A percentile compares a stretch with the other conserved stretches of the same genome.
These are phyloP conservation scores for Linnemannia hyalina DNA, from an alignment of 192 early-diverging fungal genomes.

Conservation along the genomic window DNA sequence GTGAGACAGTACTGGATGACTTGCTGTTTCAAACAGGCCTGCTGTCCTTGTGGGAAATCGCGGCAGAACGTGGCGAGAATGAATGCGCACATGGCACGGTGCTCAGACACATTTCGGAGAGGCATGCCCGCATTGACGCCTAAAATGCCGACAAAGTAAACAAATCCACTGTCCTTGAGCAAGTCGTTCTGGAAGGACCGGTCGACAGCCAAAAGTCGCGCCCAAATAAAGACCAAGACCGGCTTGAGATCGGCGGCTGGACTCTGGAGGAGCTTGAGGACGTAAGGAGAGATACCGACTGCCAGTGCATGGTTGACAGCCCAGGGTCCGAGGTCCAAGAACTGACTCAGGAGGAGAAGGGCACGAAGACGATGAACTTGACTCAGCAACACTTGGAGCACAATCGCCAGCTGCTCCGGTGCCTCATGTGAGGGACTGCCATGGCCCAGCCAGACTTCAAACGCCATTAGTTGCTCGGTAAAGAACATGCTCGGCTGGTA, in stretches of 20 bases:
- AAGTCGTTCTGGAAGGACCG: slow-evolving; percentile 89
- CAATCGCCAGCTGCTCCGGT: slow-evolving; percentile 95
- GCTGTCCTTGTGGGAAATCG: slow-evolving; percentile 86
- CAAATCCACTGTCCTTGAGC: slow-evolving; percentile 90
- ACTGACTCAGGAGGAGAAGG: slow-evolving; percentile 90
- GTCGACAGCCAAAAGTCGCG: slow-evolving; percentile 95
- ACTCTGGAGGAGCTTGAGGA: slow-evolving; percentile 93
- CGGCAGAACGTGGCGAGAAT: slow-evolving; percentile 94
- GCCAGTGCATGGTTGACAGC: slow-evolving; percentile 93
- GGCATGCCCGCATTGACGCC: slow-evolving; percentile 77
- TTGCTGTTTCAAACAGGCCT: slow-evolving; percentile 81
- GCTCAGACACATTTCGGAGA: slow-evolving; percentile 85
- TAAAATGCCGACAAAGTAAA: slow-evolving; percentile 94
- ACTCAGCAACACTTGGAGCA: slow-evolving; percentile 95
- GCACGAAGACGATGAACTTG: slow-evolving; percentile 95
- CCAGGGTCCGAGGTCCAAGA: slow-evolving; percentile 93
- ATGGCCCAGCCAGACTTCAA: slow-evolving; percentile 94
- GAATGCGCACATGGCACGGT: slow-evolving; percentile 95
- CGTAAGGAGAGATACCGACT: slow-evolving; percentile 98
- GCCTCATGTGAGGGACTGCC: slow-evolving; percentile 84
- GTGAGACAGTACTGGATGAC: slow-evolving; percentile 75
- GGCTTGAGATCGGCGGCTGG: slow-evolving; percentile 94
- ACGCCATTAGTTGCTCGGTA: slow-evolving; percentile 96
- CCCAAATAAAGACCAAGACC: slow-evolving; percentile 97
- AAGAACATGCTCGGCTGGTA: slow-evolving; percentile 93